Evolutionary conservation across 129 eudicot genomes (phyloP).

Genomic region (sunflower (Helianthus annuus)): HanXRQr2.0-SUNRISE NC_035444.2:150484793-150485292

Average conservation of each 20-base stretch:
- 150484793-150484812: too few relatives aligned
- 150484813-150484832: too few relatives aligned
- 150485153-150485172: constrained; percentile 22
- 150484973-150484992: too few relatives aligned
- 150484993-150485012: too few relatives aligned
- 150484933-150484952: too few relatives aligned
- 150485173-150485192: not conserved
- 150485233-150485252: constrained; percentile 7
- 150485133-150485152: constrained; percentile 21
- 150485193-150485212: constrained; percentile 25
- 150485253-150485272: constrained; percentile 19
- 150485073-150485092: not conserved
- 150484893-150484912: too few relatives aligned
- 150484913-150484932: too few relatives aligned
- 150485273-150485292: constrained; percentile 9
- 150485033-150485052: not conserved
- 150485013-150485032: not conserved
- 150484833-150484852: too few relatives aligned
- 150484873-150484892: too few relatives aligned
- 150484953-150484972: too few relatives aligned
- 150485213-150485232: constrained; percentile 22
- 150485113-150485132: not conserved
- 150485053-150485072: not conserved
- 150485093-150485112: not conserved
- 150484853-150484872: too few relatives aligned